Evolutionary conservation across 2,329 filamentous ascomycete genomes (phyloP).

Genomic region (Stagonosporopsis cucurbitacearum): DNA sequence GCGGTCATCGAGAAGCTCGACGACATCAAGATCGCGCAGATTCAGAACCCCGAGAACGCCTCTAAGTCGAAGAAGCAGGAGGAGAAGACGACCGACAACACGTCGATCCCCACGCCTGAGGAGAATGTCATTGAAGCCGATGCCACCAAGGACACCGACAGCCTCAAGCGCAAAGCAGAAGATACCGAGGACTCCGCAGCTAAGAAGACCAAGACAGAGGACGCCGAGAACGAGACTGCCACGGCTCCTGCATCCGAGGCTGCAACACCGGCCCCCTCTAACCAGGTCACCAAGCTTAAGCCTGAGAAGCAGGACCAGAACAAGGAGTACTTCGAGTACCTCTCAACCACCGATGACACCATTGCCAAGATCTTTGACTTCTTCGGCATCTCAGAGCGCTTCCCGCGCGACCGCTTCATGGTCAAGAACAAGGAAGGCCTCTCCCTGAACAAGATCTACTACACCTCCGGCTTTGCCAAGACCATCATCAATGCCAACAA

Average conservation of each 20-base stretch:
- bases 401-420: constrained; percentile 92
- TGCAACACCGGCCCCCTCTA: constrained; percentile 18
- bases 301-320: constrained; percentile 56
- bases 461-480: constrained; percentile 82
- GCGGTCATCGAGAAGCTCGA: constrained; percentile 89
- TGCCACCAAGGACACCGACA: constrained; percentile 28
- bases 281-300: constrained; percentile 45
- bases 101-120: constrained; percentile 31
- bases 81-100: constrained; percentile 26
- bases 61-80: constrained; percentile 34
- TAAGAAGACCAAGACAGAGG: constrained; percentile 47
- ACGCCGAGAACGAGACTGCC: constrained; percentile 22
- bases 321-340: constrained; percentile 95
- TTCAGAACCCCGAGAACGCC: constrained; percentile 35
- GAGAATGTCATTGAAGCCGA: constrained; percentile 36
- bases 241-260: constrained; percentile 25
- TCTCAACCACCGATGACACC: constrained; percentile 75
- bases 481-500: constrained; percentile 89
- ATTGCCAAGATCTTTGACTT: constrained; percentile 80
- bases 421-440: constrained; percentile 90
- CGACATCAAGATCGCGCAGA: constrained; percentile 58
- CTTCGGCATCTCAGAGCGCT: constrained; percentile 82
- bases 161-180: constrained; percentile 51
- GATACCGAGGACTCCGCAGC: constrained; percentile 38
- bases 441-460: constrained; percentile 95